Percentiles rank a stretch among this genome's conserved stretches.
Evolutionary conservation across 164 flowering plant genomes (phyloP).

Genomic region (Annona cherimola): DNA sequence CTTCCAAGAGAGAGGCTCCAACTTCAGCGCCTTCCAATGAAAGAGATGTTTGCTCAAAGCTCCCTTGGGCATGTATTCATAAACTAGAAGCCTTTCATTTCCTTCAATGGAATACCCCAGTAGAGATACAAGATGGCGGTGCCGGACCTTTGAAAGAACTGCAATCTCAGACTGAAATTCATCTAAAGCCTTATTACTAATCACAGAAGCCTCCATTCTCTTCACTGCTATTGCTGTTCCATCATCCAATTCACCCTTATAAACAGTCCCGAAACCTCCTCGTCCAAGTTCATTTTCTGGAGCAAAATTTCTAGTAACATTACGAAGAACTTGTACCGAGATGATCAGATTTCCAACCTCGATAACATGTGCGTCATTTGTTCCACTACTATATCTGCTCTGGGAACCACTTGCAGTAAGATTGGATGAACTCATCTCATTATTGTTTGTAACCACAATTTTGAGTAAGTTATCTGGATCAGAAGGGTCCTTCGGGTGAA

Average conservation of each 20-base stretch:
- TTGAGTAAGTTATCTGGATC: constrained; percentile 46
- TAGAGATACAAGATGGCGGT: constrained; percentile 71
- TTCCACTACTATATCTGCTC: constrained; percentile 30
- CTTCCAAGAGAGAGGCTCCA: constrained; percentile 73
- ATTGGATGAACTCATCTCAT: constrained; percentile 27
- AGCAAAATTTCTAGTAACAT: constrained; percentile 59
- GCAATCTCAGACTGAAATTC: constrained; percentile 77
- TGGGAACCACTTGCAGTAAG: constrained; percentile 29
- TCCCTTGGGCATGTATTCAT: constrained; percentile 73
- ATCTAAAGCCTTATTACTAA: constrained; percentile 52
- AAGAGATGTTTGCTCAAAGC: constrained; percentile 76
- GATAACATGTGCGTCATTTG: constrained; percentile 32
- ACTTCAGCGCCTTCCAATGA: constrained; percentile 48
- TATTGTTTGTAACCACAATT: constrained; percentile 38
- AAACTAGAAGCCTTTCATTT: constrained; percentile 65
- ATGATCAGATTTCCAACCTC: constrained; percentile 54
- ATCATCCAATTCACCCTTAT: constrained; percentile 65
- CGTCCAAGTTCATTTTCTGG: constrained; percentile 66
- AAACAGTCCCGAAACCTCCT: constrained; percentile 79
- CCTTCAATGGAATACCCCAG: constrained; percentile 66
- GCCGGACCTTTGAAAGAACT: constrained; percentile 75
- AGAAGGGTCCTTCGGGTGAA: constrained; percentile 57
- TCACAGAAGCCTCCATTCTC: constrained; percentile 68
- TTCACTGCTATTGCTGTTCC: constrained; percentile 77
- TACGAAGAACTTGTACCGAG: constrained; percentile 62